Base-by-base conservation (phyloP, 192 early-diverging fungal species). In the Jimgerdemannia lactiflua region DNA sequence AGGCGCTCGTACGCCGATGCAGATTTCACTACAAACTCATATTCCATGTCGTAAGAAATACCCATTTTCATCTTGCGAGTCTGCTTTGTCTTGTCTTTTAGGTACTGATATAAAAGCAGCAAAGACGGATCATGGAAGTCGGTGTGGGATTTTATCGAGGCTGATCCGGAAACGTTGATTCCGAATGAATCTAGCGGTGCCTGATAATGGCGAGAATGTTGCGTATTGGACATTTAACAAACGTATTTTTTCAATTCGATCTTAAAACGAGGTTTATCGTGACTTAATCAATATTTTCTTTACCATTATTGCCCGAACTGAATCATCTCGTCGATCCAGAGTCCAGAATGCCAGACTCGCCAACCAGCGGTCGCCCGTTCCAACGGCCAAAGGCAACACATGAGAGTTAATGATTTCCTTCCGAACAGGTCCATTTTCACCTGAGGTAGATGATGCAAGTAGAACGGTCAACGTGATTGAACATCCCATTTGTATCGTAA, bases 1-100 rank as follows among this genome's bases (percentile, higher is more conserved):
- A 95, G 84, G 17, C 88, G 84, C 77, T 95, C 94, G 76, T 96
- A 96, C 3, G 90, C 85, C 42, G 80, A 80, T 4, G 90, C 83
- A 17, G 91, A 86, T 14, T 85, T 75, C 39, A 90, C 86, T 0
- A 92, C 83, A 39, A 95, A 92, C 9, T 83, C 80, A 43, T 85
- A 87, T 75, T 94, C 92, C 29, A 82, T 70, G 8, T 84, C 77
- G 10, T 80, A 69, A 4, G 90, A 68, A 14, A 94, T 83, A 42
- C 82, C 75, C 7, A 82, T 65, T 7, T 83, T 83, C n/a, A 80
- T 76, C n/a, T 76, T 73, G 11, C 81, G 75, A n/a, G 86, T 79
- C 64, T 88, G 84, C 39, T 86, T 66, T 0, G 80, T 75, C 42
- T 88, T 86, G 29, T 86, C 80, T 40, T 91, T 84, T 41, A 96